Evolutionary conservation across 805 yeast genomes (phyloP), one percentile per base, ranked within the genome.

Genomic region (Suhomyces pyralidae): DNA sequence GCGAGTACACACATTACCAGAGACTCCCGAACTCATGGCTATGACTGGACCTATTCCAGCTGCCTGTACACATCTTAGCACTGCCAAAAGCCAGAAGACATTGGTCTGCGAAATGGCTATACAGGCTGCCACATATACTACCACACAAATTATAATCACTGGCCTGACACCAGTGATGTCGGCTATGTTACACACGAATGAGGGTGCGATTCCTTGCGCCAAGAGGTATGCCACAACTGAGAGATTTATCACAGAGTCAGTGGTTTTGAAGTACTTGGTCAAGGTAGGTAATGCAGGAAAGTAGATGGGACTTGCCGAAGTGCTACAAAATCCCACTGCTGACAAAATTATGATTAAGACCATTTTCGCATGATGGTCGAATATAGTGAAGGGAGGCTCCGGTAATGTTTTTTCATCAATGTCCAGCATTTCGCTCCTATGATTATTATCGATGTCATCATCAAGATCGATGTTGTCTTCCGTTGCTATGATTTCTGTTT

Each of bases 151-250:
- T 24, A 88, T 49, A 20, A 86, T 73, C 0, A 86, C 76, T 0
- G 96, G 92, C 47, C 96, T 69, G 59, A 96, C 78, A 0, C 97
- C 97, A 44, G 78, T 60, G 3, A 73, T 62, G 64, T 90, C 97
- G 0, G 93, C 88, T 22, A 88, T 60, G 7, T 83, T 77, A 0
- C 90, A 86, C 64, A 85, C 78, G 14, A 89, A 63, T 1, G 87
- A 78, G 0, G 97, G 97, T 0, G 89, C 69, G 0, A 88, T 51
- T 1, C 96, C 96, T 68, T 90, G 97, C 49, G 86, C 79, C 8
- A 88, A 62, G 48, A 88, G 78, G 61, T 90, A 90, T 0, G 89
- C 84, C 1, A 90, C 91, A 30, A 91, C 86, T 0, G 96, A 82
- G n/a, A 88, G 60, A 62, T 90, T 88, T 51, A 84, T 81, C 49